Evolutionary conservation across 495 filamentous ascomycete genomes (phyloP), one percentile per base, ranked within the genome.

Genomic region (Ascodesmis nigricans): DNA sequence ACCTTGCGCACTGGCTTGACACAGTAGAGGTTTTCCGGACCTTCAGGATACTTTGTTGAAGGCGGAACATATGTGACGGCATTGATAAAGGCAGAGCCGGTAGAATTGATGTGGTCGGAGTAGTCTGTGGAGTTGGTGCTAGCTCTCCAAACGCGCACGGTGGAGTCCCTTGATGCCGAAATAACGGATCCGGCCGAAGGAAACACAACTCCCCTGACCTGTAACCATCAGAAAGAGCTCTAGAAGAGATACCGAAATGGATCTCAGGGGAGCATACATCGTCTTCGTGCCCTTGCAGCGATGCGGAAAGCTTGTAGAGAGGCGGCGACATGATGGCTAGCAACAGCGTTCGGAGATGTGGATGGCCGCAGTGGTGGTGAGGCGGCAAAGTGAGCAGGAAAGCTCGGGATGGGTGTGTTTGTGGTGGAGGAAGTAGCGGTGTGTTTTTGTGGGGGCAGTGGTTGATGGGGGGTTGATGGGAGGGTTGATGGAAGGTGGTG

Each of bases 171-270:
- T 35, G 84, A 92, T 14, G 78, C 78, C 8, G 87, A 91, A 38
- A 90, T 53, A 20, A 91, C 58, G 31, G 69, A 56, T 42, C 76
- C 69, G 36, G 76, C 59, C 29, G 62, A 59, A 10, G 83, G 79
- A 50, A 87, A 95, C 51, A 59, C 61, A 42, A 99, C 78, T 41
- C 67, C 71, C 41, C 87, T 80, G 50, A 99, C 87, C 87, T 97
- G 46, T 2, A 33, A 18, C 14, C 20, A 17, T 3, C 16, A 38
- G 41, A 35, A 44, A 38, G 20, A 32, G 30, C n/a, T n/a, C n/a
- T n/a, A n/a, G n/a, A n/a, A n/a, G n/a, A n/a, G n/a, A n/a, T n/a
- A n/a, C n/a, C n/a, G n/a, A n/a, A n/a, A n/a, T n/a, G n/a, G n/a
- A n/a, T n/a, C n/a, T n/a, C n/a, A n/a, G 38, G 31, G 36, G 32